Base-by-base conservation (phyloP, 352 stramenopile species). In the Phytophthora pluvialis region DNA sequence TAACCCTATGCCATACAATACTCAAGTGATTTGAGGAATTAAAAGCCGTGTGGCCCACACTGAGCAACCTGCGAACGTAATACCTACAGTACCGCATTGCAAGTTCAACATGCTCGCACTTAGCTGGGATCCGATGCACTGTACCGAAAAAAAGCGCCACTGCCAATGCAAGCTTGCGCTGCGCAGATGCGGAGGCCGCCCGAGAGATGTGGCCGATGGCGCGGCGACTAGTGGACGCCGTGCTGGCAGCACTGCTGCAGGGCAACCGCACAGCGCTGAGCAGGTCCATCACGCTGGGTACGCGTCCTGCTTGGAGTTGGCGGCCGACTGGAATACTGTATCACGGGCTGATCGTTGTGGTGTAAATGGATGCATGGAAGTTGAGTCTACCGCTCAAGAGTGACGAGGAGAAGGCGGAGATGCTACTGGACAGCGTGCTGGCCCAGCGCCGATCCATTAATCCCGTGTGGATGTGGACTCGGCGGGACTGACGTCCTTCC, bases 351-450 rank as follows among this genome's bases (percentile, higher is more conserved):
- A 39, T 45, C 1, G 10, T 16, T 33, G 7, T 47, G 13, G 0
- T 45, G 39, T 45, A 28, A 35, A 13, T 59, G 43, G 15, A 45
- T 46, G 9, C 5, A 8, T 26, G 59, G n/a, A 53, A 88, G 86
- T 97, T 38, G 90, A 97, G 71, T 95, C 86, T 11, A 79, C 79
- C n/a, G 8, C 76, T 91, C 40, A 82, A 80, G 60, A 66, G 70
- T 8, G 89, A 97, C 45, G 75, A 88, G 36, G 62, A 83, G 33
- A 86, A 97, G 63, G 91, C 91, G n/a, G 83, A 97, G 55, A 64
- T 94, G 38, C 77, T 98, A 48, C 72, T 98, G 54, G 88, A 98
- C 59, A 79, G 74, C 8, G 88, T 97, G 46, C 75, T 97, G 18
- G 74, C 78, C 40, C 65, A 86, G 52, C 70, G 83, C 5, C 81